Conservation (phyloP, 2,329 filamentous ascomycete species). For the Sporothrix brasiliensis region DNA sequence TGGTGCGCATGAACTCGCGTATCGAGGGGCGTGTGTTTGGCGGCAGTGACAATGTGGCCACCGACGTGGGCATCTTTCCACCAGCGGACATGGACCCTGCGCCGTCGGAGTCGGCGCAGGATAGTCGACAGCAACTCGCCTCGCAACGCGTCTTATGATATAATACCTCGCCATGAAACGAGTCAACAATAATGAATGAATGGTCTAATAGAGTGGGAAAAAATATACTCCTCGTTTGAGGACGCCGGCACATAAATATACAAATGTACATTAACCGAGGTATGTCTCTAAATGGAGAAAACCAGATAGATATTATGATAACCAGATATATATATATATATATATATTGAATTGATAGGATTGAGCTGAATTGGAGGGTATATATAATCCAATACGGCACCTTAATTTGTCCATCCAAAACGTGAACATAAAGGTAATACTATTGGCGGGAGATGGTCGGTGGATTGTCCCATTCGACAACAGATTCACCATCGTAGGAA, state of each 20-base stretch:
- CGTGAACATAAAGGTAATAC: neutral
- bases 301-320: neutral
- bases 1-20: conserved; percentile 36
- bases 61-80: conserved; percentile 7
- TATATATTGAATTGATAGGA: neutral
- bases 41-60: conserved; percentile 8
- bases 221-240: too few species aligned
- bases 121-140: neutral
- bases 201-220: neutral
- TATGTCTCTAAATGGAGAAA: conserved; percentile 1
- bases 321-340: neutral
- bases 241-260: neutral
- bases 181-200: neutral
- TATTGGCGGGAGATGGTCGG: neutral
- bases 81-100: neutral
- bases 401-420: conserved; percentile 12
- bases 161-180: neutral
- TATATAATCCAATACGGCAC: conserved; percentile 9
- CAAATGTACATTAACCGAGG: conserved; percentile 10
- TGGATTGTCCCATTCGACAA: neutral
- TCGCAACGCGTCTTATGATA: neutral
- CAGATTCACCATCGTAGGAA: neutral
- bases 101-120: too few species aligned
- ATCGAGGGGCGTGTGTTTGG: conserved; percentile 39
- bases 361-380: conserved; percentile 10